These are phyloP conservation scores for Ascoidea tarda DNA, from an alignment of 805 yeast genomes.

Conservation along the genomic window DNA sequence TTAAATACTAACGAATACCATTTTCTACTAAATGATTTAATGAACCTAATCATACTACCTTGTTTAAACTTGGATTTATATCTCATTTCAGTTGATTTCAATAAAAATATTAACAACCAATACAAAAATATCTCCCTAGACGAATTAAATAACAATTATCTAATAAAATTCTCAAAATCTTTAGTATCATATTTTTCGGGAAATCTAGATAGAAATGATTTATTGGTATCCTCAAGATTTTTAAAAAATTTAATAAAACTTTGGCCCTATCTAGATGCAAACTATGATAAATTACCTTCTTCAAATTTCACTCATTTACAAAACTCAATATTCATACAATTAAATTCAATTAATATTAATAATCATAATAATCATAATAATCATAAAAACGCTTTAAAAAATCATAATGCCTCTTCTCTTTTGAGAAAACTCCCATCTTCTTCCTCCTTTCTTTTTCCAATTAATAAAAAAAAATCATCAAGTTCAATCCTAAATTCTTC, in stretches of 20 bases:
- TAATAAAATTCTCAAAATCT: constrained; percentile 24
- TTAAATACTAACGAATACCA: constrained; percentile 18
- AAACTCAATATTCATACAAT: neutral
- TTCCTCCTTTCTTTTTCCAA: neutral
- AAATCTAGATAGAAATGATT: constrained; percentile 29
- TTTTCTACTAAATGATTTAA: constrained; percentile 14
- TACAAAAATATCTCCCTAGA: constrained; percentile 3
- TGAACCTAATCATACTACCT: constrained; percentile 16
- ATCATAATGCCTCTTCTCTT: too few relatives aligned
- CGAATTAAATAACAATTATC: constrained; percentile 2
- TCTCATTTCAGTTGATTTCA: constrained; percentile 23
- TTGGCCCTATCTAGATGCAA: constrained; percentile 24
- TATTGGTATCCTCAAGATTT: constrained; percentile 35
- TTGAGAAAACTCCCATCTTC: neutral
- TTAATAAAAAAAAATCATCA: neutral
- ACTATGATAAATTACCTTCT: constrained; percentile 4
- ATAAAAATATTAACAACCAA: constrained; percentile 21
- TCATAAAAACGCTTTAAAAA: neutral
- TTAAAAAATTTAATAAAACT: constrained; percentile 35
- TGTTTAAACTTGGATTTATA: constrained; percentile 29
- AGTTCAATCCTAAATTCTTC: neutral
- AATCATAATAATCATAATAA: too few relatives aligned
- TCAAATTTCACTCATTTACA: constrained; percentile 2
- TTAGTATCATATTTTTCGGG: constrained; percentile 45
- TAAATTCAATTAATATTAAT: too few relatives aligned